A percentile compares a stretch with the other conserved stretches of the same genome.
Conservation (phyloP, 2,329 filamentous ascomycete species). For the Cordyceps fumosorosea region DNA sequence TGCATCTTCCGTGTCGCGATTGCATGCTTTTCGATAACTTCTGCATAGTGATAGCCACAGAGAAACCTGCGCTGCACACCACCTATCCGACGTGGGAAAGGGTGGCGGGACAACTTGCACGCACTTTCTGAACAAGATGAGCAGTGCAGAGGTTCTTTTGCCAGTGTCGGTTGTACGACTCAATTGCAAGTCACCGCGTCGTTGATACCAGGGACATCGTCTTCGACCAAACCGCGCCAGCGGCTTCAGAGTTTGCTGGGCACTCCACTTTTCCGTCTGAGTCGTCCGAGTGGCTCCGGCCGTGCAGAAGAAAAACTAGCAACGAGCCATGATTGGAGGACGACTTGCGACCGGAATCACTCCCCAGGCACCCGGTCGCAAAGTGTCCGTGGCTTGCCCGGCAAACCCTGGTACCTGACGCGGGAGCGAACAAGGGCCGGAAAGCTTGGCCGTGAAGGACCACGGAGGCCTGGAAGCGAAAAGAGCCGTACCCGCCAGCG, state of each 20-base stretch:
- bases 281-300: not conserved
- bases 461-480: not conserved
- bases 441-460: not conserved
- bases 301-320: not conserved
- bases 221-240: not conserved
- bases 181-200: not conserved
- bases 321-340: not conserved
- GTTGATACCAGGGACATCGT: too few relatives aligned
- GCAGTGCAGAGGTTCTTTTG: not conserved
- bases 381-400: not conserved
- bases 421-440: not conserved
- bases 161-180: not conserved
- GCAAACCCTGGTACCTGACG: not conserved
- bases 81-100: too few relatives aligned
- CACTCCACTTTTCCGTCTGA: conserved; percentile 5
- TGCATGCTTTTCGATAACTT: not conserved
- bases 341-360: not conserved
- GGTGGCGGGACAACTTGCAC: not conserved
- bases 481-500: not conserved
- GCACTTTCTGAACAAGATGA: not conserved
- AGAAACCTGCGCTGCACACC: not conserved
- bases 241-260: not conserved
- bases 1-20: not conserved
- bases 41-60: not conserved
- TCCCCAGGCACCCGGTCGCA: not conserved